A percentile compares a stretch with the other conserved stretches of the same genome.
These are phyloP conservation scores for Saccharomyces hybrid DNA, from an alignment of 1,139 yeast species.

Conservation along the genomic window DNA sequence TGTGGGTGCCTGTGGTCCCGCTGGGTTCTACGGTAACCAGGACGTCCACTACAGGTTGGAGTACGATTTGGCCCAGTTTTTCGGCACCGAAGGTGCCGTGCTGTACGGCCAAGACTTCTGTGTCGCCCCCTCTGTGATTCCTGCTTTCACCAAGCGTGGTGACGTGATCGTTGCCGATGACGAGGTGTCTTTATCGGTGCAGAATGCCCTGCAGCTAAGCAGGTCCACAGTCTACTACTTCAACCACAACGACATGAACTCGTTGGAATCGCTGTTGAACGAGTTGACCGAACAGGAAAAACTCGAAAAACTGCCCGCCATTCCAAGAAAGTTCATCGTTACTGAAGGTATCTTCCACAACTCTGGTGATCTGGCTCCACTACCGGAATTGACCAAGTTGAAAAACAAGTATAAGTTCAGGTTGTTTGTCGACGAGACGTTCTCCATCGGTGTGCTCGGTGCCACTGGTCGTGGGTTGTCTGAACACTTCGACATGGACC, in stretches of 20 bases:
- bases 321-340: slow-evolving; percentile 80
- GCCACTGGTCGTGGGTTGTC: slow-evolving; percentile 76
- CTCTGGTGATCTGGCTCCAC: slow-evolving; percentile 72
- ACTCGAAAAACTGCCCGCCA: slow-evolving; percentile 54
- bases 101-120: slow-evolving; percentile 90
- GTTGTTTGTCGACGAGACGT: slow-evolving; percentile 76
- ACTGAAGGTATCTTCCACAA: slow-evolving; percentile 85
- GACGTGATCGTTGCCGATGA: slow-evolving; percentile 86
- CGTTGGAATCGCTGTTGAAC: slow-evolving; percentile 60
- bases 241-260: slow-evolving; percentile 82
- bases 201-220: slow-evolving; percentile 79
- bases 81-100: slow-evolving; percentile 72
- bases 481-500: slow-evolving; percentile 58
- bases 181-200: slow-evolving; percentile 67
- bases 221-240: slow-evolving; percentile 79
- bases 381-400: slow-evolving; percentile 62
- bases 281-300: slow-evolving; percentile 55
- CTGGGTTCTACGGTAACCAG: slow-evolving; percentile 94
- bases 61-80: slow-evolving; percentile 62
- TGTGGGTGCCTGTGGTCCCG: slow-evolving; percentile 98
- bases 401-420: slow-evolving; percentile 79
- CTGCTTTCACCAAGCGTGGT: slow-evolving; percentile 92
- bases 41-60: slow-evolving; percentile 83
- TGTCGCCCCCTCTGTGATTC: slow-evolving; percentile 91
- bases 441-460: slow-evolving; percentile 83